Evolutionary conservation across 176 grass and related monocot genomes (phyloP), one percentile per base, ranked within the genome.

Genomic region (Eragrostis nindensis): DNA sequence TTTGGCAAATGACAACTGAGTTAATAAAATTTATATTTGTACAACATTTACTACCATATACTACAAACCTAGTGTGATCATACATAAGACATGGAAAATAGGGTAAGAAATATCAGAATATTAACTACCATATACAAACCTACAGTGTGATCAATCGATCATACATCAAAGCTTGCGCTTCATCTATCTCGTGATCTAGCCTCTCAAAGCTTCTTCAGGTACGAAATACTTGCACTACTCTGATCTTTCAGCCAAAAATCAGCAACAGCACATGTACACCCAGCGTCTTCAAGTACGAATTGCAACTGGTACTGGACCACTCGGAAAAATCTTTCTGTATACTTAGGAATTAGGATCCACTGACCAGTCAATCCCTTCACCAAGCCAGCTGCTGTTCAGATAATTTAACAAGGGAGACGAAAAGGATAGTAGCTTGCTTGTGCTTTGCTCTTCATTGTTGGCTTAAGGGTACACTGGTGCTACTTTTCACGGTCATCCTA

Each of bases 401-500:
- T 78, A 73, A 77, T 86, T 82, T 57, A 66, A 46, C 30, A 65
- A 56, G 25, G 36, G 19, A 69, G 39, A 56, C 15, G 65, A 27
- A 48, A 48, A 24, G 72, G 47, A 47, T 71, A 77, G 47, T 77
- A 66, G 22, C 18, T 60, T 39, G 40, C 39, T 53, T 59, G 12
- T 57, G 77, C 64, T 66, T 68, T 60, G 19, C 25, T 60, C 54
- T 11, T 69, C 71, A 18, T 15, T 78, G 66, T 64, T 36, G n/a
- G 55, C 6, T 68, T 52, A 70, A 77, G 65, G 62, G 32, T 21
- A 71, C 24, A 43, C 52, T 60, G 40, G 32, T 50, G 29, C 75
- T 68, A 27, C 61, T 61, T 74, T 67, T n/a, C 79, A 60, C 60
- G 71, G 21, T 74, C 76, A 76, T 55, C 43, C 76, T 75, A 64